Evolutionary conservation across 495 filamentous ascomycete species (phyloP), one percentile per base, ranked within the genome.

Genomic region (Penicillium mononematosum): DNA sequence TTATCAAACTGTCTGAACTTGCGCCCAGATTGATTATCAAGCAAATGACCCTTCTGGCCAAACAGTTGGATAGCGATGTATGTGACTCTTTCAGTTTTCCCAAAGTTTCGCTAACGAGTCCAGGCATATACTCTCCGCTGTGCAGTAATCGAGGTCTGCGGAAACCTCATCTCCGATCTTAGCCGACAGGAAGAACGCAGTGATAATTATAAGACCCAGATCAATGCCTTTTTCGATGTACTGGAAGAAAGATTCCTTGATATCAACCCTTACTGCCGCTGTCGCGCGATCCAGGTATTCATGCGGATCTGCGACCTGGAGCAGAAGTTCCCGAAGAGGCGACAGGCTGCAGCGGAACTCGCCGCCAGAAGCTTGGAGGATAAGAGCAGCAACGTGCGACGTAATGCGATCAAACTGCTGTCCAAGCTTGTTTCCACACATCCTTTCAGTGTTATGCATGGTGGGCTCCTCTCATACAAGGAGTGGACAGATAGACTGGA

Each of bases 201-300:
- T 61, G 93, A 96, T 58, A 91, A 92, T 65, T 87, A 90, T 76
- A 95, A 97, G 71, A 87, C 84, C 0, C 94, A 98, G 64, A 89
- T 98, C 58, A 93, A 94, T 57, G 90, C 90, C 16, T 99, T 97
- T 75, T 98, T 97, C 62, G 92, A 98, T 62, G 89, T 97, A 0
- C 78, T 99, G 1, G 92, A 99, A 65, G 92, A 98, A 74, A 85
- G 94, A 4, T 98, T 99, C 73, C 79, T 97, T 38, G 94, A 99
- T 62, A 84, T 96, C 65, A 99, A 98, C 70, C 95, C 93, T 0
- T 99, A 99, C 73, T 96, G 92, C 71, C 84, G 94, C 56, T 92
- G 88, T 71, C 82, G 94, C 62, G 86, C 89, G 4, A 91, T 98
- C 50, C 94, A 99, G 63, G 93, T 98, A 5, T 96, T 91, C 65